These are phyloP conservation scores for Flaveria linearis DNA, from an alignment of 129 eudicot species.

Conservation along the genomic window DNA sequence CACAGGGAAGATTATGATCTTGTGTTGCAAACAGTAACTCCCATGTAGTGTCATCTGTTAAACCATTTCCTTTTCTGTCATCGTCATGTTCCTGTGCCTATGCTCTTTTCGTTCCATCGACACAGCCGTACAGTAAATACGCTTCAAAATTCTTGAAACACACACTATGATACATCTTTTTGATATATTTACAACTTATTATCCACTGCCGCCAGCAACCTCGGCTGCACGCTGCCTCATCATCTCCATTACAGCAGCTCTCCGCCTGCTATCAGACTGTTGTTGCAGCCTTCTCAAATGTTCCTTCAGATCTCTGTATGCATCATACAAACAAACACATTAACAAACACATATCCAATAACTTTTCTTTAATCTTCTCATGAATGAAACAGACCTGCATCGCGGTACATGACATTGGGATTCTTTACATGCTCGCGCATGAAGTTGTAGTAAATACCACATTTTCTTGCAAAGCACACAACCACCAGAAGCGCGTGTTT, in stretches of 20 bases:
- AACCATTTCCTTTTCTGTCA: slow-evolving; percentile 23
- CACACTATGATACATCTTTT: slow-evolving; percentile 16
- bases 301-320: slow-evolving; percentile 77
- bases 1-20: slow-evolving; percentile 8
- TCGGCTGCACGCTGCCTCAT: slow-evolving; percentile 98
- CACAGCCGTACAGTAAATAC: slow-evolving; percentile 17
- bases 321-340: slow-evolving; percentile 6
- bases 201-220: slow-evolving; percentile 58
- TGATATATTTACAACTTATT: slow-evolving; percentile 41
- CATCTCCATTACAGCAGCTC: slow-evolving; percentile 97
- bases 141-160: slow-evolving; percentile 23
- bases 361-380: neutral
- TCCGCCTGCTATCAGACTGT: slow-evolving; percentile 83
- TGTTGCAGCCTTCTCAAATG: slow-evolving; percentile 80
- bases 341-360: neutral
- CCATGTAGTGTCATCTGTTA: slow-evolving; percentile 13
- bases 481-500: slow-evolving; percentile 77
- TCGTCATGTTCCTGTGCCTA: slow-evolving; percentile 26
- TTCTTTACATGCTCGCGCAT: slow-evolving; percentile 95
- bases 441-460: slow-evolving; percentile 98
- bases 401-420: slow-evolving; percentile 88
- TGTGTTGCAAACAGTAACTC: neutral
- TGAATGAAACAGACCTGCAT: slow-evolving; percentile 64
- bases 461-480: slow-evolving; percentile 87
- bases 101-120: slow-evolving; percentile 17